Evolutionary conservation across 176 grass and related monocot genomes (phyloP), one percentile per base, ranked within the genome.

Genomic region (Eleusine coracana): DNA sequence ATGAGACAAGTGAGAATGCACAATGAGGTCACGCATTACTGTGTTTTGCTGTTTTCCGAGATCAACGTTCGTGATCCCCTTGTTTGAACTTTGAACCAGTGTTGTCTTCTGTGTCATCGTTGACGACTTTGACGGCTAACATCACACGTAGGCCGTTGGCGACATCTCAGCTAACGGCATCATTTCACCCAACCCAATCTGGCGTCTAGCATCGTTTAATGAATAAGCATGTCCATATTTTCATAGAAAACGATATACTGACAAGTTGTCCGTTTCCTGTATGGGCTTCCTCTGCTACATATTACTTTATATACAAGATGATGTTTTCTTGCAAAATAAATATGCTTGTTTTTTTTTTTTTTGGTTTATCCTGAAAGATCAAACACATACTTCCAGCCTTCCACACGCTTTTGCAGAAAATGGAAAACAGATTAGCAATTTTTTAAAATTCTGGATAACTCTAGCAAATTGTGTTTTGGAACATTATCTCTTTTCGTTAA

Each of bases 151-250:
- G 56, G 56, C 17, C 48, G 76, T 23, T 1, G 56, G 56, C 55
- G 72, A 89, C 83, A 64, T 88, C 80, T 96, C 86, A 89, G 80
- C 72, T 71, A 85, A 93, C 36, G 72, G 36, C 77, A 75, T 56
- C 88, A 81, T 93, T 78, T 89, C 78, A 78, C 50, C 10, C 52
- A 85, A 42, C 7, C 87, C 52, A 85, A 49, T 68, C 91, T 89
- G 86, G 58, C 73, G 23, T 40, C 69, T 73, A 66, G 41, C 74
- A 20, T 36, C 50, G 10, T 48, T 62, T 41, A 62, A 76, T 60
- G 27, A 49, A 73, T 64, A 60, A 73, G 64, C 68, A 20, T 45
- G 25, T 21, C 38, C 44, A 68, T 13, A 25, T 40, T 68, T 80
- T 54, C 38, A 4, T 3, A 15, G 36, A 5, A 59, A 75, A n/a